Conservation (phyloP, 2,329 filamentous ascomycete genomes). For the Hymenoscyphus occultus region DNA sequence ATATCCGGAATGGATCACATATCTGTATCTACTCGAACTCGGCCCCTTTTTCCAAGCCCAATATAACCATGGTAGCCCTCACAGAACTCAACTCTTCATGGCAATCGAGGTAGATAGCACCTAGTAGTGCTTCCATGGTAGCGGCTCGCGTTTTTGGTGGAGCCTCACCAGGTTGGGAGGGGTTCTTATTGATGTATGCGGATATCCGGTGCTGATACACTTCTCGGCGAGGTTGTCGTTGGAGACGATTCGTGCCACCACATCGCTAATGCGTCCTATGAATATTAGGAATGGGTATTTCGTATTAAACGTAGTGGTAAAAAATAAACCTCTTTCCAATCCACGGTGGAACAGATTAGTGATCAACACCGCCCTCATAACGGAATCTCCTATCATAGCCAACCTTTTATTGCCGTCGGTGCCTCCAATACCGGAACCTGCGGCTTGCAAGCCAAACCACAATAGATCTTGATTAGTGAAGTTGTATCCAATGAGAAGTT, state of each 20-base stretch:
- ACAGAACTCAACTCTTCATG: neutral
- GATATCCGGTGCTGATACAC: neutral
- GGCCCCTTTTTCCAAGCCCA: neutral
- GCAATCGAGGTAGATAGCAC: neutral
- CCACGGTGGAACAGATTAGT: neutral
- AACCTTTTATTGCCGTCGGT: neutral
- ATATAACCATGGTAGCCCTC: neutral
- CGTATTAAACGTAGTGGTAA: no score
- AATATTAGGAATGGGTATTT: neutral
- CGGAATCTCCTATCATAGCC: neutral
- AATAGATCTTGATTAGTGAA: neutral
- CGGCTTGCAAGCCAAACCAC: slow-evolving; percentile 3
- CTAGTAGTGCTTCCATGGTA: neutral
- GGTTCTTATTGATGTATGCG: neutral
- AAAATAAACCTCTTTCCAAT: neutral
- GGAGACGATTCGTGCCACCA: neutral
- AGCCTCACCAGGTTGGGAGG: neutral
- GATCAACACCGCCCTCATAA: neutral
- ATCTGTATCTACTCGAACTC: neutral
- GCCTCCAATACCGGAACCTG: neutral
- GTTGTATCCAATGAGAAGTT: neutral
- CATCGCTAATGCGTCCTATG: neutral
- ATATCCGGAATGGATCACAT: neutral
- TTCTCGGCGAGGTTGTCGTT: neutral
- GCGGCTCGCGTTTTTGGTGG: neutral